These are phyloP conservation scores for Mucor saturninus DNA, from an alignment of 371 early-diverging fungal species.

Conservation along the genomic window DNA sequence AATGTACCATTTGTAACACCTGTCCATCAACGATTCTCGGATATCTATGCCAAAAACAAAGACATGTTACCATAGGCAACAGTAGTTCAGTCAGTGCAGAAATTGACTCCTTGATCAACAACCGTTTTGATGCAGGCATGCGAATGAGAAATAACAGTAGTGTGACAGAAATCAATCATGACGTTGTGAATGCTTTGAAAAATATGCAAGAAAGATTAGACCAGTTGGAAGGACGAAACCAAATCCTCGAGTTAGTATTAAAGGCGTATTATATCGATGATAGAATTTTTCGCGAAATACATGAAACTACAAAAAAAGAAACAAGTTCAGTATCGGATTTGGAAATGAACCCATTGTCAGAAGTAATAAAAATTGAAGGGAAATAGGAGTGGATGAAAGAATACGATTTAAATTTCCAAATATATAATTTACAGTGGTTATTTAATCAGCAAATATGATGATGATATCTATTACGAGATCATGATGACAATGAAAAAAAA, in stretches of 20 bases:
- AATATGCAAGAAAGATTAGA: conserved; percentile 7
- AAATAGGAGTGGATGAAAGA: no score
- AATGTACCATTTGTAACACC: conserved; percentile 39
- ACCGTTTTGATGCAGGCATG: background rate
- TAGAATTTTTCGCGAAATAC: conserved; percentile 20
- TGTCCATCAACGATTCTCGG: conserved; percentile 34
- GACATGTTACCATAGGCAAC: no score
- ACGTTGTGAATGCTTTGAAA: background rate
- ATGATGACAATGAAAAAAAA: no score
- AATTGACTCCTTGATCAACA: background rate
- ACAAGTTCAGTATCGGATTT: no score
- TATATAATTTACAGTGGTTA: no score
- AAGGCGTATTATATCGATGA: conserved; percentile 30
- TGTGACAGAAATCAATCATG: no score
- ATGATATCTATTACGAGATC: no score
- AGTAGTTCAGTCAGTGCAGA: no score
- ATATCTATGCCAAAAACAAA: conserved; percentile 9
- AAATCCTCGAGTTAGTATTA: conserved; percentile 22
- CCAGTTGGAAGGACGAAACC: conserved; percentile 25
- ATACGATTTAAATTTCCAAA: no score
- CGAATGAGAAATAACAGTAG: background rate
- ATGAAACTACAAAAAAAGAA: background rate
- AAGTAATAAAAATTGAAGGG: no score
- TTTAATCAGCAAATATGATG: no score
- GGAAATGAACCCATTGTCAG: no score